Conservation (phyloP, 345 rosid species). For the Heritiera fomes region DNA sequence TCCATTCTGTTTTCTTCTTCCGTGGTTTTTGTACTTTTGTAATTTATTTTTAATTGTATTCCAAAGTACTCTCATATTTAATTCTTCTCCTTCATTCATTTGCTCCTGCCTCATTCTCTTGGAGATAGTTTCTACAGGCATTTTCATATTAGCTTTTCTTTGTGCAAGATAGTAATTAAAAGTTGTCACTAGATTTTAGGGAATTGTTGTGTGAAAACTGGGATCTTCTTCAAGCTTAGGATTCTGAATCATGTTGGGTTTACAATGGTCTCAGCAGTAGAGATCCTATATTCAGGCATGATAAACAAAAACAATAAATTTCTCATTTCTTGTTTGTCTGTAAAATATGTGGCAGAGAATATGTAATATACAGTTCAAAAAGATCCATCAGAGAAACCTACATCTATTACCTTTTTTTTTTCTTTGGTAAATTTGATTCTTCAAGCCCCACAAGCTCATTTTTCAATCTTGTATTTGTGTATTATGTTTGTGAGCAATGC, state of each 20-base stretch:
- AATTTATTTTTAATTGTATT: neutral
- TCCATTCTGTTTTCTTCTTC: neutral
- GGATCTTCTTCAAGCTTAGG: neutral
- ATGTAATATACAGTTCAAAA: neutral
- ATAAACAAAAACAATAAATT: neutral
- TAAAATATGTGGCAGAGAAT: neutral
- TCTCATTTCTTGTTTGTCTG: neutral
- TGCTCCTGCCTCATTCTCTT: neutral
- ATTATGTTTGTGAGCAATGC: constrained; percentile 1
- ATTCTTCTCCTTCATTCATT: neutral
- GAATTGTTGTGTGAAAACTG: neutral
- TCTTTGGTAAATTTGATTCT: neutral
- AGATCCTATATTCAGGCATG: neutral
- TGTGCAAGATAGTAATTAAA: neutral
- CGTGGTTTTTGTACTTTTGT: neutral
- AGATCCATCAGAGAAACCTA: neutral
- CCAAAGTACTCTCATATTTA: neutral
- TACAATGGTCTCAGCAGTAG: neutral
- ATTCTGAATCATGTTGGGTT: neutral
- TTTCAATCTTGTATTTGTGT: constrained; percentile 7
- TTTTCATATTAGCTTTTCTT: constrained; percentile 3
- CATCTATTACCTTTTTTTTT: neutral
- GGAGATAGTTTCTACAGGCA: neutral
- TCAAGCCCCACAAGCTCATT: neutral
- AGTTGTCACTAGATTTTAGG: neutral